phyloP scores from a whole-genome alignment of 2,329 filamentous ascomycete genomes.

The Camillea tinctor region DNA sequence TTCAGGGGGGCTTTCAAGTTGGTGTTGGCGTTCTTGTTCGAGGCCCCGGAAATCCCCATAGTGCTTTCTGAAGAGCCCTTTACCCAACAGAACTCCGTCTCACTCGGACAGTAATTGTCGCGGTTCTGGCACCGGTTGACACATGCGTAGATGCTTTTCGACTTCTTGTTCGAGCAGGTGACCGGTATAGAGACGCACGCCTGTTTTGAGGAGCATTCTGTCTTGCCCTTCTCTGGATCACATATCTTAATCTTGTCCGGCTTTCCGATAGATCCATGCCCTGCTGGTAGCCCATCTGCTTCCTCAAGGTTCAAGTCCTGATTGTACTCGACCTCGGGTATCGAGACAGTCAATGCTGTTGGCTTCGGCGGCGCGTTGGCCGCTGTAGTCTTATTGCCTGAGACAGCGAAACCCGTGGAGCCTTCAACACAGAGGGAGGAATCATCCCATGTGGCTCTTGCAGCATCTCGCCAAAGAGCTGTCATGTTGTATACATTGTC shows the following conservation, averaged over 20 bases:
- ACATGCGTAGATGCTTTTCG: background rate
- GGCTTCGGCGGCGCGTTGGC: background rate
- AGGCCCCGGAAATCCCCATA: background rate
- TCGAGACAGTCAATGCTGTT: background rate
- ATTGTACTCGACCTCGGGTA: background rate
- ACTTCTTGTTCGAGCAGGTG: background rate
- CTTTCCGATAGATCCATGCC: background rate
- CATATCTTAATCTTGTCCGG: background rate
- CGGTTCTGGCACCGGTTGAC: background rate
- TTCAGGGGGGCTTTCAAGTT: background rate
- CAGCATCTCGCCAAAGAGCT: constrained; percentile 51
- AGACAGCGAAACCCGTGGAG: constrained; percentile 9
- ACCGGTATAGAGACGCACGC: background rate
- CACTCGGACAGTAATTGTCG: background rate
- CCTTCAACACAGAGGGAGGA: constrained; percentile 10
- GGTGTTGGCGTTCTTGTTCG: background rate
- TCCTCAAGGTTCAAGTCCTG: background rate
- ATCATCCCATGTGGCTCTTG: constrained; percentile 20
- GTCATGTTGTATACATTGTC: constrained; percentile 51
- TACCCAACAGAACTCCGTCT: background rate
- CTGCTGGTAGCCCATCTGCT: background rate
- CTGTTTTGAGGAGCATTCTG: background rate
- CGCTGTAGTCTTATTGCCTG: background rate
- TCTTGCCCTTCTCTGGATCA: background rate
- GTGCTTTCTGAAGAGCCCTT: background rate